Conservation (phyloP, 306 rosid genomes). For the Cicer bijugum region DNA sequence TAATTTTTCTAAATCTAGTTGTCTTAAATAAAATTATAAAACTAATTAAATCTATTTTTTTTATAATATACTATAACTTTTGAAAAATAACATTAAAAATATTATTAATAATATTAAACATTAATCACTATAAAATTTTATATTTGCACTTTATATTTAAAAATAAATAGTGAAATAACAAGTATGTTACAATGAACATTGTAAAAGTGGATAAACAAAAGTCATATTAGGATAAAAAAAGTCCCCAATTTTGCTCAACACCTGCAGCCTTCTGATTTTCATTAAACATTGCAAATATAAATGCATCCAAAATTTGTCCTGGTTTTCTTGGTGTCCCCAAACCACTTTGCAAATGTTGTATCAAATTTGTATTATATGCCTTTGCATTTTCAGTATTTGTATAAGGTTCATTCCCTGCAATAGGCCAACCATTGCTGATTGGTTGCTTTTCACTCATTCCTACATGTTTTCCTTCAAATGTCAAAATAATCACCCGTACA, state of each 20-base stretch:
- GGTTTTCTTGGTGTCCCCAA: slow-evolving; percentile 40
- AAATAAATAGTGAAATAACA: too few species aligned
- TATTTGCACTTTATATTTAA: too few species aligned
- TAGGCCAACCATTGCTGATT: slow-evolving; percentile 45
- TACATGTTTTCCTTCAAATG: too few species aligned
- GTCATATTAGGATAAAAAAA: slow-evolving; percentile 40
- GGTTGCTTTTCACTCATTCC: too few species aligned
- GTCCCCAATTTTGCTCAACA: slow-evolving; percentile 45
- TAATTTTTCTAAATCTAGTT: too few species aligned
- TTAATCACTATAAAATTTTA: too few species aligned
- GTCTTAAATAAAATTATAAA: too few species aligned
- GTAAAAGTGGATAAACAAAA: slow-evolving; percentile 27
- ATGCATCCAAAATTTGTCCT: neutral
- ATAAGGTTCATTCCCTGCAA: slow-evolving; percentile 23
- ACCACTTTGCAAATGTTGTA: neutral
- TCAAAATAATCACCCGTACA: too few species aligned
- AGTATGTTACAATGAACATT: neutral
- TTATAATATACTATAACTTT: too few species aligned
- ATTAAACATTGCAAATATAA: slow-evolving; percentile 38
- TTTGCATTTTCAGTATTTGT: slow-evolving; percentile 11
- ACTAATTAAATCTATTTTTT: too few species aligned
- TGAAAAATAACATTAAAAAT: too few species aligned
- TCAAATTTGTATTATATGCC: neutral
- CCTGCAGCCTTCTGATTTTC: neutral
- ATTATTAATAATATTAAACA: too few species aligned